Base-by-base conservation (phyloP, 441 rosid genomes). In the Arabidopsis lyrata region DNA sequence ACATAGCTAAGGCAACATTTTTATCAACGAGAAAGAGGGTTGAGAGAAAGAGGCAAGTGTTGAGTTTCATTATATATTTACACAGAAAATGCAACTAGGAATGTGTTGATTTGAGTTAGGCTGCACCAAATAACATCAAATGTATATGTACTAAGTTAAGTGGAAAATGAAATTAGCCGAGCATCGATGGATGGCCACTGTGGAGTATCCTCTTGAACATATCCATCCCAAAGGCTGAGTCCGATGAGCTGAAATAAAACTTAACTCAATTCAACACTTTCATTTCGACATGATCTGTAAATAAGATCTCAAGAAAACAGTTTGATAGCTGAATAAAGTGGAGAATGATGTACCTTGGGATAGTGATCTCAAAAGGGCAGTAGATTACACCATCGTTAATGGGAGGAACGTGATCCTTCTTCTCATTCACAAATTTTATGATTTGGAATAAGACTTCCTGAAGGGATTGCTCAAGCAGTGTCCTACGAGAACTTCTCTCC, bases 181-280 rank as follows among this genome's bases (percentile, higher is more conserved):
- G 95, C 98, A 95, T 89, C 6, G 96, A 89, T 13, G 99, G 99
- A 81, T 90, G 98, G 42, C 97, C 97, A 6, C 92, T 86, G 74
- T 95, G 98, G 27, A 95, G 89, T 92, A 95, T 92, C 82, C 93
- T 87, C 90, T 92, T 95, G 56, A 90, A 12, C 88, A 92, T 87
- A 74, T 92, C 97, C 95, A 92, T 92, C 74, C 98, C 97, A 78
- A 95, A 95, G 7, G 97, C 84, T 22, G 99, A 95, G 80, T 95
- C 99, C 8, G 98, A 90, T 69, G 97, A 90, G 72, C 99, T 95
- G 97, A 72, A 73, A 58, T 44, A 32, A 60, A 83, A 72, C 4
- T 62, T 24, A 29, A 48, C 11, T 49, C 63, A 64, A 12, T 63
- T 53, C n/a, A 70, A 57, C 55, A 63, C 20, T 45, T 16, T 2